Percentiles rank a stretch among this genome's conserved stretches.
Conservation (phyloP, 2,329 filamentous ascomycete species). For the Phaeoacremonium minimum region DNA sequence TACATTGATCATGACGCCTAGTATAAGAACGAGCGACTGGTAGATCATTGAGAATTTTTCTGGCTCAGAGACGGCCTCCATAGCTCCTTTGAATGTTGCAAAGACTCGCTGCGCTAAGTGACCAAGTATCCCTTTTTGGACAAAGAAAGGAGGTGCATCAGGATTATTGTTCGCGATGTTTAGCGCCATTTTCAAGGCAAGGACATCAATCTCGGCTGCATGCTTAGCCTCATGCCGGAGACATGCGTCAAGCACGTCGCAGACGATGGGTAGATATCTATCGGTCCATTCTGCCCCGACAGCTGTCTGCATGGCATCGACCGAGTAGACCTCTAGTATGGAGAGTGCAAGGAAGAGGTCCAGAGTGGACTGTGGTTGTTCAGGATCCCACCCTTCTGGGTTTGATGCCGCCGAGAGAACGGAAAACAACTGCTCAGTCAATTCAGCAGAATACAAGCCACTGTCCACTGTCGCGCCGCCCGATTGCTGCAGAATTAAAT, state of each 20-base stretch:
- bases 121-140: conserved; percentile 51
- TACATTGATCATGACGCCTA: conserved; percentile 85
- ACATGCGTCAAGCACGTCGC: conserved; percentile 37
- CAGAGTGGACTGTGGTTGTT: conserved; percentile 23
- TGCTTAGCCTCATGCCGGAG: conserved; percentile 26
- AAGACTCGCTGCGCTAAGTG: conserved; percentile 46
- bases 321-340: conserved; percentile 49
- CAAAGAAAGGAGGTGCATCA: conserved; percentile 64
- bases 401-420: conserved; percentile 32
- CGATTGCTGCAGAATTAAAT: conserved; percentile 49
- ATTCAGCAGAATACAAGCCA: conserved; percentile 42
- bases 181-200: conserved; percentile 67
- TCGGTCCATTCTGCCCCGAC: conserved; percentile 39
- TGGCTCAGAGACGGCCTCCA: conserved; percentile 41
- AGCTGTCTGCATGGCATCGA: conserved; percentile 39
- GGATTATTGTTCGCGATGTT: conserved; percentile 83
- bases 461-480: conserved; percentile 40
- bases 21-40: conserved; percentile 70
- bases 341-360: conserved; percentile 40
- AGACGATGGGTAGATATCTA: conserved; percentile 47
- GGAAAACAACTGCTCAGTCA: conserved; percentile 43
- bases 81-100: conserved; percentile 41
- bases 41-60: conserved; percentile 48
- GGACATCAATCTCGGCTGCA: conserved; percentile 34
- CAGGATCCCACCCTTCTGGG: conserved; percentile 28